phyloP scores from a whole-genome alignment of 345 rosid species.

The Bruguiera gymnorhiza region DNA sequence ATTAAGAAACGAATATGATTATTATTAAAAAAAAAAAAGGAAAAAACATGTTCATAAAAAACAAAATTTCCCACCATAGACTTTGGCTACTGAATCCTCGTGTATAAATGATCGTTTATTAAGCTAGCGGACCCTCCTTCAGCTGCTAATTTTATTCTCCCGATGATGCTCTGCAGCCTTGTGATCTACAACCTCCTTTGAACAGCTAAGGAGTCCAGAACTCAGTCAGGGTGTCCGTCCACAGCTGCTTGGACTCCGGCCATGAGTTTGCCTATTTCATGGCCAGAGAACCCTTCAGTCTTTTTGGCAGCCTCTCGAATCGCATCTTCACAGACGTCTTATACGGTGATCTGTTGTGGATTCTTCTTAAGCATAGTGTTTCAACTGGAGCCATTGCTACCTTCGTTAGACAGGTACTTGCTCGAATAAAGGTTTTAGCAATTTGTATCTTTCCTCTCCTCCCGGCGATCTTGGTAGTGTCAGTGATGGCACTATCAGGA shows the following conservation, averaged over 20 bases:
- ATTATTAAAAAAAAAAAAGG: no score
- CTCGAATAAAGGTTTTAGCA: constrained; percentile 64
- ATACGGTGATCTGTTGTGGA: constrained; percentile 60
- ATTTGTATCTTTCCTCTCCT: constrained; percentile 74
- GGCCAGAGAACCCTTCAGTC: constrained; percentile 87
- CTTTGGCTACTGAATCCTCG: no score
- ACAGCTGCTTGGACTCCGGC: constrained; percentile 92
- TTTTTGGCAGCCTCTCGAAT: constrained; percentile 71
- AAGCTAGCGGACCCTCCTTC: constrained; percentile 38
- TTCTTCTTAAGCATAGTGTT: constrained; percentile 46
- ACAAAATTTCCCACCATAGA: no score
- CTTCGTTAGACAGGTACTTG: constrained; percentile 53
- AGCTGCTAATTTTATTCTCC: constrained; percentile 57
- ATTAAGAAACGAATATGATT: no score
- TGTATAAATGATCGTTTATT: constrained; percentile 13
- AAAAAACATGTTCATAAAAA: no score
- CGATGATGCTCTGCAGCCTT: constrained; percentile 78
- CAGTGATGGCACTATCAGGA: constrained; percentile 85
- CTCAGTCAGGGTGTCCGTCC: constrained; percentile 64
- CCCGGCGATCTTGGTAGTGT: constrained; percentile 57
- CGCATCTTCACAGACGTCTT: constrained; percentile 62
- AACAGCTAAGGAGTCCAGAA: constrained; percentile 72
- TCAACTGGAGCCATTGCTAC: constrained; percentile 33
- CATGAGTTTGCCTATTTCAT: constrained; percentile 87
- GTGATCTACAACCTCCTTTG: constrained; percentile 62